Conservation (phyloP, 2,329 filamentous ascomycete species). For the Hymenoscyphus occultus region DNA sequence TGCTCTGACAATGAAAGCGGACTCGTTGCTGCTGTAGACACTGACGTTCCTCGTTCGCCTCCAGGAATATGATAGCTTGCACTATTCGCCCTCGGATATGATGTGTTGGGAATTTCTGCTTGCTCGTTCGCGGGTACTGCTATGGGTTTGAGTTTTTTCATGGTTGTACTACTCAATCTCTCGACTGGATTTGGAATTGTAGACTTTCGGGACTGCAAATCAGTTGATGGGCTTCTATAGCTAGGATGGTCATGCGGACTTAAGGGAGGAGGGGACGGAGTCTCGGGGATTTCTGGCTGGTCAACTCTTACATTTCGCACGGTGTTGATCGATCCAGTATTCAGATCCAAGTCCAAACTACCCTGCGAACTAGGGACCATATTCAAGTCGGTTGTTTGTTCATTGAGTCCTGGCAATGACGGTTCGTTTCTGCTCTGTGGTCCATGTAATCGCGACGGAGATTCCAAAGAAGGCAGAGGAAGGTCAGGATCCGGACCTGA, state of each 20-base stretch:
- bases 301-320: conserved; percentile 27
- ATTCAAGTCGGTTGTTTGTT: conserved; percentile 13
- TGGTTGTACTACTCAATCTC: background rate
- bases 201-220: conserved; percentile 23
- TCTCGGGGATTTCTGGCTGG: conserved; percentile 24
- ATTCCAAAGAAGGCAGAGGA: conserved; percentile 34
- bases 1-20: conserved; percentile 20
- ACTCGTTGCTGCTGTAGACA: conserved; percentile 32
- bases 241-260: conserved; percentile 7
- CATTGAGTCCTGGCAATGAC: background rate
- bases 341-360: conserved; percentile 17
- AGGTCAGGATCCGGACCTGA: conserved; percentile 29
- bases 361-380: conserved; percentile 32
- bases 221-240: conserved; percentile 20
- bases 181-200: conserved; percentile 10
- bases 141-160: conserved; percentile 10
- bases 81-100: conserved; percentile 22
- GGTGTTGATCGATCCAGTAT: conserved; percentile 13
- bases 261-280: conserved; percentile 23
- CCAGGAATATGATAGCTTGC: conserved; percentile 30
- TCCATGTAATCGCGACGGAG: conserved; percentile 6
- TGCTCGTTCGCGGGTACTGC: conserved; percentile 18
- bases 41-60: conserved; percentile 28
- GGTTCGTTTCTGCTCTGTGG: background rate
- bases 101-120: conserved; percentile 11